Base-by-base conservation (phyloP, 2,329 filamentous ascomycete genomes). In the Ustilaginoidea virens region DNA sequence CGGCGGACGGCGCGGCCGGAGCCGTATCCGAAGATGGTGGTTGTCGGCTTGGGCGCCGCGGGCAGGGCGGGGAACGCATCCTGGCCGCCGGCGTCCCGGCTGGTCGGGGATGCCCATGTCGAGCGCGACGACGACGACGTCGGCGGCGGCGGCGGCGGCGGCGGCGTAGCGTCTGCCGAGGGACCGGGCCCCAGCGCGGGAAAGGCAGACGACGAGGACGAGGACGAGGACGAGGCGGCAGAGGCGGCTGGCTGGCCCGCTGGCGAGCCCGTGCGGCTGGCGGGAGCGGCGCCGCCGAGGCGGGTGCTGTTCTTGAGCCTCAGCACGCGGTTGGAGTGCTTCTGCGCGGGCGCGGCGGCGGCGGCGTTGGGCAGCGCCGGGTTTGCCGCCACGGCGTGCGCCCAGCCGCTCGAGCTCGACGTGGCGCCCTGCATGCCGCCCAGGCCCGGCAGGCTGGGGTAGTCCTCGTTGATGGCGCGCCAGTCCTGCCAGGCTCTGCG, bases 401-500 rank as follows among this genome's bases (percentile, higher is more conserved):
- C 73, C 73, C 78, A 71, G 33, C 68, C 69, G 32, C 59, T 66
- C 7, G 55, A 66, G 7, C 63, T 56, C 0, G 66, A 66, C 0
- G 67, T 66, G 4, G 60, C 64, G 16, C 75, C 74, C 21, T 74
- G 65, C 53, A 77, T 70, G 28, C 78, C 77, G 31, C 69, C 68
- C 1, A 81, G 66, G 0, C 79, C 78, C 1, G 87, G 86, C 1
- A 96, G 61, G 2, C 80, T 82, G 1, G 87, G 87, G 41, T 94
- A 96, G 49, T 94, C 86, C 52, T 94, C 86, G 40, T 92, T 92
- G 55, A 92, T 90, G 21, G 85, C 85, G 26, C 82, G 81, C 82
- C 87, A 94, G 53, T 93, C 81, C 41, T 83, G 82, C 85, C 87
- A 94, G 1, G 86, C 82, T 43, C 78, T 78, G 16, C 85, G 69